Base-by-base conservation (phyloP, 2,329 filamentous ascomycete species). In the Ophiobolus disseminans region DNA sequence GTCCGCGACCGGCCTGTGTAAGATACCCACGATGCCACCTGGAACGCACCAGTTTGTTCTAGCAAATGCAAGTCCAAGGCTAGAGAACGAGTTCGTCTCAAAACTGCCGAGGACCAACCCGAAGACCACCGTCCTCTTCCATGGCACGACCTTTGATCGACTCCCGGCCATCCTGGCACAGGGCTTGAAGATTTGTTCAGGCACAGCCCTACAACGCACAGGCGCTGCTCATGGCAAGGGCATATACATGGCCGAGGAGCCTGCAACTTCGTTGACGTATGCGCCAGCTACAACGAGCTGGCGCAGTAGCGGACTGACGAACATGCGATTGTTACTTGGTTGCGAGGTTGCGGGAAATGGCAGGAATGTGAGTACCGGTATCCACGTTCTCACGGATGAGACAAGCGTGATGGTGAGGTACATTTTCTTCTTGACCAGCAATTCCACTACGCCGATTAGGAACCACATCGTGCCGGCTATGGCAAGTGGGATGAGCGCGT, bases 1-100 rank as follows among this genome's bases (percentile, higher is more conserved):
- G 2, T 62, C 62, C 5, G 65, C 69, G 14, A 57, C 51, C 2
- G 64, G 65, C 1, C 38, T 57, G 1, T 53, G 62, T 35, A 60
- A 57, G 19, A 64, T 73, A 11, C 68, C 67, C 2, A 60, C 58
- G 4, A 40, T 73, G 16, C 59, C 66, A 0, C 32, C 38, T 4
- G 64, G 66, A 9, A 62, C 62, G 1, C 66, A 67, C 42, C 69
- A 73, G 45, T 73, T 72, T 37, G 40, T 73, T 7, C 58, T 73
- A 2, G 62, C 66, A 3, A 70, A 63, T 42, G 62, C 62, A 1
- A 56, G 44, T 38, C 67, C 69, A 2, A 48, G 35, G 21, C 51
- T 67, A 3, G 69, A 73, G 53, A 44, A 14, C 10, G 26, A 30
- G 0, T 72, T 66, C 34, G 37, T 57, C 1, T 23, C 49, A 4